phyloP scores from a whole-genome alignment of 257 asterid species.

The Capsicum baccatum region DNA sequence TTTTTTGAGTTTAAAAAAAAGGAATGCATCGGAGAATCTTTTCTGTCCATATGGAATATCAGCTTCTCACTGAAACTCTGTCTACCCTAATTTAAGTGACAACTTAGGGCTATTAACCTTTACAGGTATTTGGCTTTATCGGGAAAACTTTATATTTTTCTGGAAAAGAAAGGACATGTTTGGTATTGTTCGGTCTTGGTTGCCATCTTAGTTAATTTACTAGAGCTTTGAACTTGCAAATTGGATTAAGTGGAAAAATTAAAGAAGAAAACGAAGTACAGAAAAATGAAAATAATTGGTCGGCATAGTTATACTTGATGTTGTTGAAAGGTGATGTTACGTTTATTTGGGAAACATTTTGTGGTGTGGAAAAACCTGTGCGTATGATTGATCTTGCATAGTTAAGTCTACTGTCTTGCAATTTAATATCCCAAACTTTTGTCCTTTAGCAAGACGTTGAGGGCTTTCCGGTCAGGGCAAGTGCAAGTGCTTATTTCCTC shows the following conservation, averaged over 20 bases:
- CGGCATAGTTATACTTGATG: not conserved
- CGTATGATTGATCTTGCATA: not conserved
- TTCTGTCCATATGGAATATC: not conserved
- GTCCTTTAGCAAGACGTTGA: constrained; percentile 69
- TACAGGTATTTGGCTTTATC: not conserved
- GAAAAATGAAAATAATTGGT: not conserved
- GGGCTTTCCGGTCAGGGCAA: constrained; percentile 75
- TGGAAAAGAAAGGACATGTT: constrained; percentile 7
- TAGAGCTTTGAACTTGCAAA: constrained; percentile 12
- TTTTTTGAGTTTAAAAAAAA: too few species aligned
- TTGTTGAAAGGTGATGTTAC: not conserved
- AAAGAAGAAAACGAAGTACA: not conserved
- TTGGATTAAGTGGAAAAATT: not conserved
- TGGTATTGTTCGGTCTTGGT: not conserved
- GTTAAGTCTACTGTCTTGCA: constrained; percentile 16
- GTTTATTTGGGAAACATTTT: not conserved
- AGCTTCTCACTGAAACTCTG: not conserved
- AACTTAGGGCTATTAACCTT: not conserved
- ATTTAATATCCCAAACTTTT: constrained; percentile 17
- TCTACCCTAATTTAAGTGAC: not conserved
- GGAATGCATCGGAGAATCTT: not conserved
- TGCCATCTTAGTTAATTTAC: not conserved
- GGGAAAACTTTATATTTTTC: not conserved
- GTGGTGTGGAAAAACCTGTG: not conserved
- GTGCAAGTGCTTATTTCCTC: constrained; percentile 78